Conservation (phyloP, 164 flowering plant species). For the Kalanchoe fedtschenkoi region DNA sequence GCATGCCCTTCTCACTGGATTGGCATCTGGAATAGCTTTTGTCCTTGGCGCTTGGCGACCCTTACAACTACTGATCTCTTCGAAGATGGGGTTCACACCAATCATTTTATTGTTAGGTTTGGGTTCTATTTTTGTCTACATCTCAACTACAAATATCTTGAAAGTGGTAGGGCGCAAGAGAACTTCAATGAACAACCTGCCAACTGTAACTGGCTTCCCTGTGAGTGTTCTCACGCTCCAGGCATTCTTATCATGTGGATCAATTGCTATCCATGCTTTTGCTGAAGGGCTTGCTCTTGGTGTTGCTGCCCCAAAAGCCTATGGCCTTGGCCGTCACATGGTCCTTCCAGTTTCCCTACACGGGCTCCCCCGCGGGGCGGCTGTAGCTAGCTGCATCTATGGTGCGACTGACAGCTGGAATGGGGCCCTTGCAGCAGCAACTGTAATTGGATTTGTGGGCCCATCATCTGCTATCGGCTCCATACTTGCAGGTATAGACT, state of each 20-base stretch:
- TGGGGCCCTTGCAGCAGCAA: constrained; percentile 62
- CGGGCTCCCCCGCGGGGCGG: constrained; percentile 93
- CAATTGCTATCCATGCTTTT: constrained; percentile 24
- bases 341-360: constrained; percentile 60
- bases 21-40: constrained; percentile 87
- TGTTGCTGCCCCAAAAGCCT: constrained; percentile 95
- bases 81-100: constrained; percentile 56
- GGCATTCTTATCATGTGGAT: constrained; percentile 7
- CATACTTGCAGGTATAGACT: constrained; percentile 78
- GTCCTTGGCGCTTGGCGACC: constrained; percentile 89
- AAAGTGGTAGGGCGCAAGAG: constrained; percentile 38
- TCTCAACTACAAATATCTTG: constrained; percentile 34
- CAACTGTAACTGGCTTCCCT: constrained; percentile 31
- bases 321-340: constrained; percentile 87
- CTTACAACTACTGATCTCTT: constrained; percentile 51
- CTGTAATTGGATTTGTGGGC: constrained; percentile 63
- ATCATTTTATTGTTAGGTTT: constrained; percentile 32
- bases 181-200: constrained; percentile 34
- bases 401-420: constrained; percentile 94
- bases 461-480: constrained; percentile 89
- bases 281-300: constrained; percentile 22
- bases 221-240: constrained; percentile 25
- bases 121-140: constrained; percentile 42
- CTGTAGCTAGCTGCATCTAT: constrained; percentile 82
- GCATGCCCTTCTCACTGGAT: constrained; percentile 74